Evolutionary conservation across 1,139 yeast species (phyloP).

Genomic region (Pichia cactophila): DNA sequence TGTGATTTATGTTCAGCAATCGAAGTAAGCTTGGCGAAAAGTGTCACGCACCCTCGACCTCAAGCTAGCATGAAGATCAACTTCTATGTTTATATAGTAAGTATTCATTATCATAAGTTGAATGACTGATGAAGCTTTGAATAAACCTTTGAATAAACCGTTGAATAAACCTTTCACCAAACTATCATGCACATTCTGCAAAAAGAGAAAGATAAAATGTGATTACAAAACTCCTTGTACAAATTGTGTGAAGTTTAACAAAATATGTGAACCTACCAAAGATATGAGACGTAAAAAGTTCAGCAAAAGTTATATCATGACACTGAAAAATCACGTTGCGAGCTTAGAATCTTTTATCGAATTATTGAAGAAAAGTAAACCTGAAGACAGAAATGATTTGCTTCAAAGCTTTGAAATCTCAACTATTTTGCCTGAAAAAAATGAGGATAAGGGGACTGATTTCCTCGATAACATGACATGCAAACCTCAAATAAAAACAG

Average conservation of each 20-base stretch:
- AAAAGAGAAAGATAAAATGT: conserved; percentile 10
- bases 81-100: too few relatives aligned
- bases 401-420: conserved; percentile 1
- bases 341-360: conserved; percentile 1
- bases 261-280: conserved; percentile 5
- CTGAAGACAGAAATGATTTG: neutral
- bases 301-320: conserved; percentile 5
- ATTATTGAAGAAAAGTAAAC: conserved; percentile 1
- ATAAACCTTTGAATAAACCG: too few relatives aligned
- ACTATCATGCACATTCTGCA: conserved; percentile 5
- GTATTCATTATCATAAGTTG: neutral
- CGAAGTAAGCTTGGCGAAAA: too few relatives aligned
- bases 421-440: neutral
- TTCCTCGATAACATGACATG: neutral
- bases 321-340: neutral
- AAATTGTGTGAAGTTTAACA: conserved; percentile 8
- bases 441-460: neutral
- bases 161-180: neutral
- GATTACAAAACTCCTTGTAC: conserved; percentile 7
- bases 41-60: too few relatives aligned
- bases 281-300: conserved; percentile 7
- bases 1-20: too few relatives aligned
- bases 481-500: neutral
- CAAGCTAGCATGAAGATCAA: too few relatives aligned
- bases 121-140: neutral